Base-by-base conservation (phyloP, 2,329 filamentous ascomycete species). In the Fusarium avenaceum region DNA sequence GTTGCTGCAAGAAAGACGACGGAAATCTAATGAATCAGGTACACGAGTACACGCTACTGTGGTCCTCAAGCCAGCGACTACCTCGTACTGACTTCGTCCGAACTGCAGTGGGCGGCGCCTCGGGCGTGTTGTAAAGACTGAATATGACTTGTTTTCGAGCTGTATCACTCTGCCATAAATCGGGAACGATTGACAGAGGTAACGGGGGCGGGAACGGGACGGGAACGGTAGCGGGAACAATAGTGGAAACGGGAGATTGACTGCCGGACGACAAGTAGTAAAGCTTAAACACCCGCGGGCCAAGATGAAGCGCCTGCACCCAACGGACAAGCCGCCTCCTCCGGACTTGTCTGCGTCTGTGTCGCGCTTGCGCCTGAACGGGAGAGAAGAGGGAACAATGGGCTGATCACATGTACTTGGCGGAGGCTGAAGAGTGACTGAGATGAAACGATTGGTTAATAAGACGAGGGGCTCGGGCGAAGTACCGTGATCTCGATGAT, bases 361-460 rank as follows among this genome's bases (percentile, higher is more conserved):
- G 22, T 30, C 40, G 46, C 30, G 26, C 4, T 48, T 17, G 32
- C 1, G 47, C 28, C 39, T 46, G 24, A 26, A 40, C 33, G 24
- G 10, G 49, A 32, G 42, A 52, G 51, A 62, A 62, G 50, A 47
- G 45, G 39, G 22, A 38, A 49, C 32, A 51, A 46, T 28, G 42
- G 45, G n/a, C 45, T 42, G 38, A 42, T 48, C 47, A 38, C 22
- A 38, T 50, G 43, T 28, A 46, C 32, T n/a, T 57, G 63, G 22
- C 35, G 57, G 54, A 54, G 50, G 56, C 51, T 58, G 44, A 33
- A 57, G 57, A 54, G 50, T 32, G 50, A 51, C 30, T 47, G 61
- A 53, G 35, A 32, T 60, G 63, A 53, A 52, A 38, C 59, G 54
- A 71, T 73, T 73, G 71, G 64, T 69, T 63, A 20, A 64, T 47